A percentile compares a stretch with the other conserved stretches of the same genome.
These are phyloP conservation scores for Periglandula ipomoeae DNA, from an alignment of 2,329 filamentous ascomycete species.

Conservation along the genomic window DNA sequence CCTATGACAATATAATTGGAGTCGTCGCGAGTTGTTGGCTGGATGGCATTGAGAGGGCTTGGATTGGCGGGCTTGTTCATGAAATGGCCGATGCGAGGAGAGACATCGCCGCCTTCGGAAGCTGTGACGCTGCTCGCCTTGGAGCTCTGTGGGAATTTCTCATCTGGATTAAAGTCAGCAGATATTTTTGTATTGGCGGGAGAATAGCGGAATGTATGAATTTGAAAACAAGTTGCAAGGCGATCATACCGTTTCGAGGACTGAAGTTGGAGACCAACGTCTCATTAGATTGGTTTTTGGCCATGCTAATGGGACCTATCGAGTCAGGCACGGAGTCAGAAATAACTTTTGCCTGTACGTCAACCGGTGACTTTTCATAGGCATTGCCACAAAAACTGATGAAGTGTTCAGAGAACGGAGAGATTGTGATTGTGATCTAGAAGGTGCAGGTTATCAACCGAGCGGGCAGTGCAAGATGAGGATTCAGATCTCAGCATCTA, in stretches of 20 bases:
- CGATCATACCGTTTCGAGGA: background rate
- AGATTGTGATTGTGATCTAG: background rate
- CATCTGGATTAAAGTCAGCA: conserved; percentile 15
- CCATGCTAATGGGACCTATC: background rate
- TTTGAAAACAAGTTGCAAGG: background rate
- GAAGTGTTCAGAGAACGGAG: background rate
- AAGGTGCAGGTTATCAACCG: background rate
- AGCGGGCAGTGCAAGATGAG: too few species aligned
- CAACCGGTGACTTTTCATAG: background rate
- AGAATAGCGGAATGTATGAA: background rate
- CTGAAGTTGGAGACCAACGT: background rate
- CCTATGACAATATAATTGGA: conserved; percentile 28
- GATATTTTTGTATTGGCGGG: background rate
- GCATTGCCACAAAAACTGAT: background rate
- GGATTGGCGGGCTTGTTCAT: conserved; percentile 24
- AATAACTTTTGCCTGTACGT: background rate
- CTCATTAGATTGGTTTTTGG: background rate
- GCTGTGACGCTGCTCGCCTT: background rate
- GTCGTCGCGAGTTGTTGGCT: conserved; percentile 22
- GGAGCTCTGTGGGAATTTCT: conserved; percentile 16
- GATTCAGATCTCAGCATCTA: too few species aligned
- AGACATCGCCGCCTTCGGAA: background rate
- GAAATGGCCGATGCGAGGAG: conserved; percentile 19
- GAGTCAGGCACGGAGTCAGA: background rate
- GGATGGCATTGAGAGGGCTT: conserved; percentile 23